Conservation (phyloP, 257 asterid species). For the Nemophila menziesii region DNA sequence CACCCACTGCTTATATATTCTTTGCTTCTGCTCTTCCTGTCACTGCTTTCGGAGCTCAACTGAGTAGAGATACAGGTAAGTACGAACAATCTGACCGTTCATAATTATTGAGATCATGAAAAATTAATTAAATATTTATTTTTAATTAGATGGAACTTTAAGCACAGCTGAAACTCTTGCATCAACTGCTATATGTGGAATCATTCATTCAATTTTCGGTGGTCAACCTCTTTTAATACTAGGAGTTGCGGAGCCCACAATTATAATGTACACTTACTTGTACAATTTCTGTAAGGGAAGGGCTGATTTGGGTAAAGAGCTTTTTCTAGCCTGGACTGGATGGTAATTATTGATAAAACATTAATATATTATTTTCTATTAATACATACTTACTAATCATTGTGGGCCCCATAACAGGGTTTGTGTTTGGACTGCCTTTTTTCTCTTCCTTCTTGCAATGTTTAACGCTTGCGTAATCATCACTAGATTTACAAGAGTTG, state of each 20-base stretch:
- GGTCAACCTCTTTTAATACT: slow-evolving; percentile 88
- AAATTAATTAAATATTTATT: slow-evolving; percentile 4
- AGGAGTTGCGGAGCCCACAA: slow-evolving; percentile 96
- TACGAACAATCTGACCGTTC: not conserved
- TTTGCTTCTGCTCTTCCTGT: slow-evolving; percentile 95
- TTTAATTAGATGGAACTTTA: slow-evolving; percentile 54
- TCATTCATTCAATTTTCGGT: slow-evolving; percentile 71
- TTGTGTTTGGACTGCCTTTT: slow-evolving; percentile 74
- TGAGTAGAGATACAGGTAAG: slow-evolving; percentile 84
- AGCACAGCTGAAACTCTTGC: slow-evolving; percentile 74
- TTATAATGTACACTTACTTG: slow-evolving; percentile 78
- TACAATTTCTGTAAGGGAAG: slow-evolving; percentile 46
- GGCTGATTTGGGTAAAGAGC: slow-evolving; percentile 42
- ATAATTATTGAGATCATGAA: too few species aligned
- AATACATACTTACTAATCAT: too few species aligned
- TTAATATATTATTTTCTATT: too few species aligned
- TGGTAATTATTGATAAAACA: too few species aligned
- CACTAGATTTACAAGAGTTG: slow-evolving; percentile 74
- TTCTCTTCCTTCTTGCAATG: slow-evolving; percentile 66
- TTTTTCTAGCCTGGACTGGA: slow-evolving; percentile 84
- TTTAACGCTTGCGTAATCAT: slow-evolving; percentile 68
- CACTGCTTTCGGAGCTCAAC: slow-evolving; percentile 80
- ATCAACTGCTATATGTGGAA: slow-evolving; percentile 80
- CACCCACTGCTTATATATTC: slow-evolving; percentile 84
- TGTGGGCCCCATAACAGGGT: slow-evolving; percentile 44